phyloP scores from a whole-genome alignment of 148 eudicot genomes.

The Arbutus unedo region DNA sequence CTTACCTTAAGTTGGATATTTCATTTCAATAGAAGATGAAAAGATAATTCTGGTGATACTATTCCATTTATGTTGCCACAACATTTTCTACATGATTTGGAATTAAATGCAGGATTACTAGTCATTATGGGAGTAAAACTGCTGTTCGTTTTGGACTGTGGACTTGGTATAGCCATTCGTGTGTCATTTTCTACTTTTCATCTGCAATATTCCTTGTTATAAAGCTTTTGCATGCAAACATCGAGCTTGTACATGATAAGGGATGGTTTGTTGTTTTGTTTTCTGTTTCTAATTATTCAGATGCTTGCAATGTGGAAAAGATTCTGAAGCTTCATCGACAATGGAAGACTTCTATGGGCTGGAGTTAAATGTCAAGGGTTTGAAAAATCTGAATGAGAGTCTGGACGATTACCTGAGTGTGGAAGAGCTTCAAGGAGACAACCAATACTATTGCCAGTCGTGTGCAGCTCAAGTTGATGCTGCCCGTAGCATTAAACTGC shows the following conservation, averaged over 20 bases:
- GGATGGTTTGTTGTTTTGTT: slow-evolving; percentile 19
- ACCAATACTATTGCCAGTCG: slow-evolving; percentile 80
- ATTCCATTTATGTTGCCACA: background rate
- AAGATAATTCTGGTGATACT: background rate
- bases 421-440: slow-evolving; percentile 94
- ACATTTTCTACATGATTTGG: background rate
- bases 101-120: background rate
- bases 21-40: background rate
- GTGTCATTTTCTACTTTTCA: background rate
- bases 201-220: background rate
- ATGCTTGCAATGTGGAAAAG: slow-evolving; percentile 86
- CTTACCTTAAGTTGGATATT: background rate
- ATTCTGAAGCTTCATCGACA: slow-evolving; percentile 90
- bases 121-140: background rate
- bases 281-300: slow-evolving; percentile 34
- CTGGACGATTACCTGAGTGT: slow-evolving; percentile 73
- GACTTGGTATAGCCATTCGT: background rate
- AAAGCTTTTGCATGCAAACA: background rate
- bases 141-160: background rate
- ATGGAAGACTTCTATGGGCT: slow-evolving; percentile 93
- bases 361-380: slow-evolving; percentile 86
- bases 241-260: background rate
- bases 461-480: slow-evolving; percentile 86
- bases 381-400: slow-evolving; percentile 83
- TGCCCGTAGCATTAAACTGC: slow-evolving; percentile 88